Conservation (phyloP, 1,284 basidiomycete species). For the Ustilago hordei region DNA sequence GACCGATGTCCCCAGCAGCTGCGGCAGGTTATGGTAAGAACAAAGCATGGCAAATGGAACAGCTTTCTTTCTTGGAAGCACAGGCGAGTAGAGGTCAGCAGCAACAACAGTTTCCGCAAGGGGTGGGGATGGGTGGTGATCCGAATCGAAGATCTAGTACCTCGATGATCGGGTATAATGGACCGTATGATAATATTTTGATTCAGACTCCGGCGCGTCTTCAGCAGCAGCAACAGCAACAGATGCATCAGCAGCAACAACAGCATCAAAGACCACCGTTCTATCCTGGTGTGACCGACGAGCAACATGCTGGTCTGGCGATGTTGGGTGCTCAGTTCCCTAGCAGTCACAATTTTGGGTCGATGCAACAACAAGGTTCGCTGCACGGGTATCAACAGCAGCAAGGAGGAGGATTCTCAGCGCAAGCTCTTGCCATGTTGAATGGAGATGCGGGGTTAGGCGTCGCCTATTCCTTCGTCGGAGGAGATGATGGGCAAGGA, state of each 20-base stretch:
- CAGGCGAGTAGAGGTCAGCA: conserved; percentile 41
- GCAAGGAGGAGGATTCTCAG: conserved; percentile 22
- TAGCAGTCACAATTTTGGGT: conserved; percentile 56
- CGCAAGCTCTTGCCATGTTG: conserved; percentile 39
- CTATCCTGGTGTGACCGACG: conserved; percentile 28
- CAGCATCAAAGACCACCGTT: conserved; percentile 31
- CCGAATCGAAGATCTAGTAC: conserved; percentile 23
- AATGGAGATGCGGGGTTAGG: conserved; percentile 40
- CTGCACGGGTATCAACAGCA: conserved; percentile 8
- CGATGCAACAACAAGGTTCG: conserved; percentile 13
- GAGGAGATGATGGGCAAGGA: background rate
- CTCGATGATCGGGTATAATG: conserved; percentile 16
- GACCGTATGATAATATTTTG: conserved; percentile 35
- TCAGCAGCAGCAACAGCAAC: conserved; percentile 13
- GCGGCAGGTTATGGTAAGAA: conserved; percentile 56
- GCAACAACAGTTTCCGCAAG: conserved; percentile 10
- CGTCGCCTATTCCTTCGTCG: conserved; percentile 15
- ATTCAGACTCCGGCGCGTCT: conserved; percentile 21
- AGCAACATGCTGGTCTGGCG: conserved; percentile 20
- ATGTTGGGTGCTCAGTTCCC: conserved; percentile 53
- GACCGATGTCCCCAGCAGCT: conserved; percentile 16
- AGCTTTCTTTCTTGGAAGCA: conserved; percentile 54
- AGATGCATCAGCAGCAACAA: conserved; percentile 21
- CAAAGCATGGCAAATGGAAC: conserved; percentile 60
- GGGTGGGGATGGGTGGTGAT: conserved; percentile 6